phyloP scores from a whole-genome alignment of 164 flowering plant genomes.

The Akebia trifoliata region DNA sequence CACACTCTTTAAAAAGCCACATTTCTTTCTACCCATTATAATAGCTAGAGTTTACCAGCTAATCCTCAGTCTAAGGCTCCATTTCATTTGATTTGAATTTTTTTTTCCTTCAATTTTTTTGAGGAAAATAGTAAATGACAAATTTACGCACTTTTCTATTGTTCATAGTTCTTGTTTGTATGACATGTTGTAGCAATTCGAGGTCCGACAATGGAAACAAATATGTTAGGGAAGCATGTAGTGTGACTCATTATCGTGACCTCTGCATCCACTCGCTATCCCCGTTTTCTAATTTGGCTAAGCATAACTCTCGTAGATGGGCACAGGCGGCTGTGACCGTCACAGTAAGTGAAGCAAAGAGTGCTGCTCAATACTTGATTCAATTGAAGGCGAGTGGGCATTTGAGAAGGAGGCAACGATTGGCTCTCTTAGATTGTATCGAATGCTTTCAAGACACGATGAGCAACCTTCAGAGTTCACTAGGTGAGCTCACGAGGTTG shows the following conservation, averaged over 20 bases:
- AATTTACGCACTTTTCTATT: not conserved
- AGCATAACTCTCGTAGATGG: slow-evolving; percentile 46
- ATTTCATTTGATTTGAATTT: not conserved
- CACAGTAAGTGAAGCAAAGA: slow-evolving; percentile 44
- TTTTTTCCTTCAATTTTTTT: not conserved
- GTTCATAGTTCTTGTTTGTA: slow-evolving; percentile 11
- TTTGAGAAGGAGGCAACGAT: slow-evolving; percentile 21
- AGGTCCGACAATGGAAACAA: slow-evolving; percentile 10
- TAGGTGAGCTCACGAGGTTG: slow-evolving; percentile 46
- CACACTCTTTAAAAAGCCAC: too few species aligned
- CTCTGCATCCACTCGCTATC: slow-evolving; percentile 59
- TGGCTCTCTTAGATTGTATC: slow-evolving; percentile 55
- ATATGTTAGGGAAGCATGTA: slow-evolving; percentile 60
- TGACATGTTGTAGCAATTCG: not conserved
- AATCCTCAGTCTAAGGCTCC: too few species aligned
- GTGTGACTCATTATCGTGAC: slow-evolving; percentile 52
- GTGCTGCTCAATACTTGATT: slow-evolving; percentile 19
- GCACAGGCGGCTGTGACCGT: slow-evolving; percentile 81
- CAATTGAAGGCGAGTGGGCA: slow-evolving; percentile 11
- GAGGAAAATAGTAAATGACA: slow-evolving; percentile 11
- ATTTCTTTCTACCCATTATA: too few species aligned
- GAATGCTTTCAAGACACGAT: slow-evolving; percentile 50
- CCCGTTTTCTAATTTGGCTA: slow-evolving; percentile 43
- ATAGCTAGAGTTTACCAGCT: too few species aligned
- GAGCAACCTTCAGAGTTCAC: slow-evolving; percentile 48